Evolutionary conservation across 2,329 filamentous ascomycete species (phyloP), one percentile per base, ranked within the genome.

Genomic region (Talaromyces amestolkiae): DNA sequence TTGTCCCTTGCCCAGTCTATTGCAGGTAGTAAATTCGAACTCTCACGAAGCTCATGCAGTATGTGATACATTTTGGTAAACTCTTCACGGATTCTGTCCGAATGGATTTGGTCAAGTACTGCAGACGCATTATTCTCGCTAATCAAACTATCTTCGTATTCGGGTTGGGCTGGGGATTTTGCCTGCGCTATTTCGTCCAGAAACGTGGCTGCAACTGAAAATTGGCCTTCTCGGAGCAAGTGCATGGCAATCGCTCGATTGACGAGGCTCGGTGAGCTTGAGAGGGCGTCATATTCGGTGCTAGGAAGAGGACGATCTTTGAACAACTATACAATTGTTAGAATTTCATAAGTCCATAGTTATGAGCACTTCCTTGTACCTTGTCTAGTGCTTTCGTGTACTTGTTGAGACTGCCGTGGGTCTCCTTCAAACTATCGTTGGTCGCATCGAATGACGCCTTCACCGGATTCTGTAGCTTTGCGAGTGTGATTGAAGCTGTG

Each of bases 221-320:
- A 99, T 74, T 97, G 91, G 58, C 95, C 95, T 79, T 98, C 94
- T 47, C 95, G 91, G 45, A 99, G 85, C 24, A 99, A 85, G 75
- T 99, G 95, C 93, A 98, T 97, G 10, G 91, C 91, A 71, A 99
- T 96, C 7, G 95, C 94, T 65, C 93, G 88, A 79, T 97, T 96
- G 74, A 98, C 92, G 13, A 97, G 84, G 17, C 85, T 83, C 3
- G 90, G 85, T 69, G 96, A 88, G 22, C 89, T 86, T 1, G 87
- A 88, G 77, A 97, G 87, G 39, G 89, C 90, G 77, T 96, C 92
- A 72, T 92, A 89, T 65, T 93, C 91, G 72, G 88, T 90, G 15
- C 89, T 91, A 0, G 94, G 87, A 15, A 91, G 82, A 15, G 88
- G 87, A 67, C 86, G 86, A 67, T 87, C 85, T 79, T 89, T 89